Conservation (phyloP, 768 basidiomycete genomes). For the Hericium alpestre region DNA sequence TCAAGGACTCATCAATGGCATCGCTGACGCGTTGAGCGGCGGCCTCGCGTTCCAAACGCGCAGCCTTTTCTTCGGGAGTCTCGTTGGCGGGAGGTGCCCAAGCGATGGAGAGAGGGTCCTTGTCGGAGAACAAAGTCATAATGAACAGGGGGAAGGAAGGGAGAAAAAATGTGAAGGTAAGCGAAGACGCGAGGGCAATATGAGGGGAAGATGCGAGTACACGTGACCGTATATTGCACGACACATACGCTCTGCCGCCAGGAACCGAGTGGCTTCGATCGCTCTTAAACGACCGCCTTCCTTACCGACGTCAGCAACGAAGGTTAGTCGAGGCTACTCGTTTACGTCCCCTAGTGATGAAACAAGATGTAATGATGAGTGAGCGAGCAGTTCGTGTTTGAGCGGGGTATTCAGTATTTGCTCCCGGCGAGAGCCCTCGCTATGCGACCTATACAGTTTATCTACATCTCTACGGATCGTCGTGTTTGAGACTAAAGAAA, state of each 20-base stretch:
- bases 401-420: too few relatives aligned
- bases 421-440: too few relatives aligned
- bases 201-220: background rate
- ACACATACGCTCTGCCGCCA: background rate
- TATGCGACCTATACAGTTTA: too few relatives aligned
- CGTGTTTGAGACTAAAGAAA: too few relatives aligned
- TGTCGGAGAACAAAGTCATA: conserved; percentile 13
- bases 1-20: conserved; percentile 28
- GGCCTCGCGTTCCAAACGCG: conserved; percentile 36
- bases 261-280: background rate
- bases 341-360: background rate
- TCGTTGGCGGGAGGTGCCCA: conserved; percentile 48
- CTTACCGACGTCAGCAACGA: too few relatives aligned
- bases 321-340: background rate
- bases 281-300: too few relatives aligned
- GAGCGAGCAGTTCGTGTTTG: too few relatives aligned
- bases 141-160: background rate
- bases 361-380: too few relatives aligned
- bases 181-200: background rate
- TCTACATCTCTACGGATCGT: too few relatives aligned
- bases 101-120: conserved; percentile 50
- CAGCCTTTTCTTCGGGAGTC: conserved; percentile 31
- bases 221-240: background rate
- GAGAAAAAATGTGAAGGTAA: background rate
- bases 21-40: conserved; percentile 49